Evolutionary conservation across 2,329 filamentous ascomycete genomes (phyloP), one percentile per base, ranked within the genome.

Genomic region (Chaetomium strumarium): DNA sequence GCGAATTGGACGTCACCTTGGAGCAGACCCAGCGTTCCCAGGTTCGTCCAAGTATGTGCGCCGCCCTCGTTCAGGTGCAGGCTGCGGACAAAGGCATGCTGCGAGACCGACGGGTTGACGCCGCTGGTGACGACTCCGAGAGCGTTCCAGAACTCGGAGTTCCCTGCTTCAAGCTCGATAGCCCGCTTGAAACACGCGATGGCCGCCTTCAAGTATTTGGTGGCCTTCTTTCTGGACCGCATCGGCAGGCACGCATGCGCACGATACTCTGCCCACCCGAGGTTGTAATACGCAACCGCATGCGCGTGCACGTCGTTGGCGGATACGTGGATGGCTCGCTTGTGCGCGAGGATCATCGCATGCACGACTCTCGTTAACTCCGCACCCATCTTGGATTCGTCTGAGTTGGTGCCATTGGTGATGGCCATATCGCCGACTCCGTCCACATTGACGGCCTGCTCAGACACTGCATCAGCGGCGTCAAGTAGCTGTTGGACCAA

Each of bases 101-200:
- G 93, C 0, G 93, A 84, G 2, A 99, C 88, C 52, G 86, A 84
- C 0, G 91, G 86, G 64, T 88, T 96, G 60, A 96, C 78, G 42
- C 83, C 82, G 57, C 89, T 91, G 2, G 93, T 96, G 24, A 88
- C 90, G 3, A 97, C 89, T 46, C 92, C 93, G 2, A 99, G 77
- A 0, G 93, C 86, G 65, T 97, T 97, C 93, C 93, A 99, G 68
- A 97, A 97, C 60, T 97, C 92, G 0, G 89, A 76, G 65, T 97
- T 99, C 47, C 90, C 88, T 7, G 91, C 88, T 68, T 99, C 95
- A 1, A 96, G 77, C 69, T 97, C 93, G 59, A 99, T 99, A 1
- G 93, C 88, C 41, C 89, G 80, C 72, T 99, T 99, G 78, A 99
- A 97, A 62, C 89, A 93, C 50, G 85, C 80, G 58, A 97, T 86